Conservation (phyloP, 106 monocot genomes). For the Alisma plantagoaquatica region DNA sequence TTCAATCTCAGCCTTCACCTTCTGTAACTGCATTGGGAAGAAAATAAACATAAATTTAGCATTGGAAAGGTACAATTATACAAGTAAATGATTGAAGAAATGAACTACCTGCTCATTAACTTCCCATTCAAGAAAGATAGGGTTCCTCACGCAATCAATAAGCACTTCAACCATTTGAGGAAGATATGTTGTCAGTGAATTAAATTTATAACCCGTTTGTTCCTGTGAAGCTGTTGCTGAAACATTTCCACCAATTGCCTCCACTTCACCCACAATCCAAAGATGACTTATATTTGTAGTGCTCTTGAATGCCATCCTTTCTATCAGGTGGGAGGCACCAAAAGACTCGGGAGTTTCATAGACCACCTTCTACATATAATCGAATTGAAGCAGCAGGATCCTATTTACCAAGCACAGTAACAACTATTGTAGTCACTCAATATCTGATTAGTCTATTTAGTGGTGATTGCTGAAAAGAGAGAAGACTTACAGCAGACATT, state of each 20-base stretch:
- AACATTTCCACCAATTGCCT: slow-evolving; percentile 60
- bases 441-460: background rate
- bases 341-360: slow-evolving; percentile 37
- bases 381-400: slow-evolving; percentile 67
- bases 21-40: slow-evolving; percentile 31
- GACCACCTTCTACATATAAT: slow-evolving; percentile 77
- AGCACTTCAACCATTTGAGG: slow-evolving; percentile 55
- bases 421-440: background rate
- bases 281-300: slow-evolving; percentile 46
- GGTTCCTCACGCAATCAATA: slow-evolving; percentile 65
- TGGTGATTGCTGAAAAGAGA: slow-evolving; percentile 1
- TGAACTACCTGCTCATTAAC: slow-evolving; percentile 64
- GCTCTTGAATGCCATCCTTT: slow-evolving; percentile 69
- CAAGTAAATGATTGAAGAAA: background rate
- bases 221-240: slow-evolving; percentile 60
- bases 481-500: too few species aligned
- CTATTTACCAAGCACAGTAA: slow-evolving; percentile 15
- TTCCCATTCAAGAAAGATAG: slow-evolving; percentile 55
- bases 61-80: background rate
- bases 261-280: slow-evolving; percentile 50
- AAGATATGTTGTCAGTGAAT: slow-evolving; percentile 46
- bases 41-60: background rate
- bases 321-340: slow-evolving; percentile 56
- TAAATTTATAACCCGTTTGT: slow-evolving; percentile 72
- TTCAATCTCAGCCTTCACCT: slow-evolving; percentile 35